These are phyloP conservation scores for Podaxis sp. DNA, from an alignment of 768 basidiomycete genomes.

Conservation along the genomic window DNA sequence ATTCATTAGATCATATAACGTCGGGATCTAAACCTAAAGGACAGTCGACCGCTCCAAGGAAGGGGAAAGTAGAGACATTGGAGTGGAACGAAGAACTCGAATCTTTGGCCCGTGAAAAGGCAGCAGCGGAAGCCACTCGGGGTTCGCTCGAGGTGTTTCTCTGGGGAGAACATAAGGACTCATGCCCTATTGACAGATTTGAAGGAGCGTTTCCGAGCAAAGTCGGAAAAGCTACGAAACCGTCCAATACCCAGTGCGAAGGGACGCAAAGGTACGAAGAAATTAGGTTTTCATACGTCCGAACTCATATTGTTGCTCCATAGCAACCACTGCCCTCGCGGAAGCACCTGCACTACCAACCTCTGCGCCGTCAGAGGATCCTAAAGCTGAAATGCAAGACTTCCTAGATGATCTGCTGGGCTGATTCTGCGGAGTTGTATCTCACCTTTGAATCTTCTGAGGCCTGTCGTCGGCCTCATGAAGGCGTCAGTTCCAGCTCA, in stretches of 20 bases:
- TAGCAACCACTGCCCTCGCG: conserved; percentile 13
- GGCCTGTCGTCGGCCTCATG: too few relatives aligned
- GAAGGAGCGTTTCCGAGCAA: conserved; percentile 54
- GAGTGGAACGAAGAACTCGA: conserved; percentile 69
- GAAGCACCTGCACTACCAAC: conserved; percentile 55
- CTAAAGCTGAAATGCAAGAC: conserved; percentile 63
- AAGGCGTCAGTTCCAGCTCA: too few relatives aligned
- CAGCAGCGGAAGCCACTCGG: conserved; percentile 68
- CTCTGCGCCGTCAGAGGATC: conserved; percentile 29
- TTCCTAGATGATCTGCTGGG: conserved; percentile 64
- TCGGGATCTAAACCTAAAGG: conserved; percentile 20
- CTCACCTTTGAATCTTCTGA: too few relatives aligned
- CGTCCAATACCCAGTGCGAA: conserved; percentile 29
- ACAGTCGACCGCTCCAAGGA: conserved; percentile 32
- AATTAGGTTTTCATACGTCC: conserved; percentile 7
- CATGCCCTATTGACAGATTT: conserved; percentile 36
- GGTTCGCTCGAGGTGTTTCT: conserved; percentile 35
- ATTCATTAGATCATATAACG: conserved; percentile 48
- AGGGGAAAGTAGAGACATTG: conserved; percentile 61
- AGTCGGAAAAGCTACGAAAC: conserved; percentile 40
- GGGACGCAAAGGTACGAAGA: conserved; percentile 31
- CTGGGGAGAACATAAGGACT: not conserved
- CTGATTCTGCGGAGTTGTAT: conserved; percentile 12
- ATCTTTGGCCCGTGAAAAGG: conserved; percentile 63
- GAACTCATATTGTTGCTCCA: not conserved